Evolutionary conservation across 2,329 filamentous ascomycete species (phyloP).

Genomic region (Neonectria coccinea): DNA sequence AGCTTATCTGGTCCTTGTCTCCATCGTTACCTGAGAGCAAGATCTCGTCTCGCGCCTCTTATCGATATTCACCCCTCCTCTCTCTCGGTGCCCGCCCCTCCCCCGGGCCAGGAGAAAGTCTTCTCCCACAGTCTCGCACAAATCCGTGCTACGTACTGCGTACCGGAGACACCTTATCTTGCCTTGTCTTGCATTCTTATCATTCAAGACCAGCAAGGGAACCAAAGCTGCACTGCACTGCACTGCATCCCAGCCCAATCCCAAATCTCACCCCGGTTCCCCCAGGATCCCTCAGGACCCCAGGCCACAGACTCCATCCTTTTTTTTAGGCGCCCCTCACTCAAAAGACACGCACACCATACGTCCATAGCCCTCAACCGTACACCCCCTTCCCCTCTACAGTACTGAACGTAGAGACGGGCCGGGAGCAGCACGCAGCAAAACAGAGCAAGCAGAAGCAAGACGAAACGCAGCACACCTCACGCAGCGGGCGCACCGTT

Average conservation of each 20-base stretch:
- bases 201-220: slow-evolving; percentile 24
- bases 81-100: slow-evolving; percentile 23
- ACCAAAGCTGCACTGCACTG: slow-evolving; percentile 24
- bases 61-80: slow-evolving; percentile 23
- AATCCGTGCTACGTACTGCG: neutral
- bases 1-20: slow-evolving; percentile 68
- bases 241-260: slow-evolving; percentile 36
- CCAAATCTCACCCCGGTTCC: slow-evolving; percentile 38
- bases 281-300: slow-evolving; percentile 31
- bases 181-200: neutral
- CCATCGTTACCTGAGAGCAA: slow-evolving; percentile 62
- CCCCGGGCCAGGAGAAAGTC: slow-evolving; percentile 8
- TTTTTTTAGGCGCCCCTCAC: slow-evolving; percentile 17
- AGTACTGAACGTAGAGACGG: slow-evolving; percentile 22
- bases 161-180: neutral
- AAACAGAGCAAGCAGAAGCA: slow-evolving; percentile 29
- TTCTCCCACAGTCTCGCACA: neutral
- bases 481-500: slow-evolving; percentile 40
- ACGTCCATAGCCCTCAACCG: neutral
- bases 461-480: slow-evolving; percentile 19
- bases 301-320: slow-evolving; percentile 20
- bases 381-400: slow-evolving; percentile 30
- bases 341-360: slow-evolving; percentile 8
- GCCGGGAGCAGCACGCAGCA: slow-evolving; percentile 31
- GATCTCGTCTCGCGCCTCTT: slow-evolving; percentile 23